A percentile compares a stretch with the other conserved stretches of the same genome.
Evolutionary conservation across 768 basidiomycete species (phyloP).

Genomic region (Leccinum boreale): DNA sequence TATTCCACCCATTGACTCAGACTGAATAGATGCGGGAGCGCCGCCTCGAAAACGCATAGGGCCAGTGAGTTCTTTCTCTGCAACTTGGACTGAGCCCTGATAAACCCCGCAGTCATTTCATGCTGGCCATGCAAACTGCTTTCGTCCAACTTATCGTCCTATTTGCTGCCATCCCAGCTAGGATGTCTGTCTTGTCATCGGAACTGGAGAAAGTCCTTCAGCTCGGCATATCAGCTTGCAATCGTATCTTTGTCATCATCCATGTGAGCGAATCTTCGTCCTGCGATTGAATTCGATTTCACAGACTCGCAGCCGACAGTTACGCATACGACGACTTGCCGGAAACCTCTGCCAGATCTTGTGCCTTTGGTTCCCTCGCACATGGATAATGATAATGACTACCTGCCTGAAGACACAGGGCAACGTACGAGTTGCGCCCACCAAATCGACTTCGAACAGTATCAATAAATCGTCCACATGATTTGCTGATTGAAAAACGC

Average conservation of each 20-base stretch:
- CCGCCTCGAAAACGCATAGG: conserved; percentile 45
- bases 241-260: conserved; percentile 28
- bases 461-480: background rate
- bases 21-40: conserved; percentile 42
- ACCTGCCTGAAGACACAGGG: conserved; percentile 15
- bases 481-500: too few species aligned
- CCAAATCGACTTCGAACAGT: conserved; percentile 2
- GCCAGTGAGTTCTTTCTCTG: conserved; percentile 36
- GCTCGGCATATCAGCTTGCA: conserved; percentile 24
- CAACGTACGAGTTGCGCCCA: background rate
- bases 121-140: conserved; percentile 65
- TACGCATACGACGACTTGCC: background rate
- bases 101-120: conserved; percentile 47
- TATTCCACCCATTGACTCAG: background rate
- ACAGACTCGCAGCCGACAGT: conserved; percentile 18
- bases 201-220: conserved; percentile 43
- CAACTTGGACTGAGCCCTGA: background rate
- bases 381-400: conserved; percentile 2
- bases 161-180: conserved; percentile 58
- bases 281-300: background rate
- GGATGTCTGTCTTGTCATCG: conserved; percentile 44
- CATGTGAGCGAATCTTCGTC: conserved; percentile 27
- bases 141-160: conserved; percentile 66
- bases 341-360: background rate
- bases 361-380: background rate